A percentile compares a stretch with the other conserved stretches of the same genome.
Evolutionary conservation across 192 early-diverging fungal species (phyloP).

Genomic region (Chytriomyces sp.): DNA sequence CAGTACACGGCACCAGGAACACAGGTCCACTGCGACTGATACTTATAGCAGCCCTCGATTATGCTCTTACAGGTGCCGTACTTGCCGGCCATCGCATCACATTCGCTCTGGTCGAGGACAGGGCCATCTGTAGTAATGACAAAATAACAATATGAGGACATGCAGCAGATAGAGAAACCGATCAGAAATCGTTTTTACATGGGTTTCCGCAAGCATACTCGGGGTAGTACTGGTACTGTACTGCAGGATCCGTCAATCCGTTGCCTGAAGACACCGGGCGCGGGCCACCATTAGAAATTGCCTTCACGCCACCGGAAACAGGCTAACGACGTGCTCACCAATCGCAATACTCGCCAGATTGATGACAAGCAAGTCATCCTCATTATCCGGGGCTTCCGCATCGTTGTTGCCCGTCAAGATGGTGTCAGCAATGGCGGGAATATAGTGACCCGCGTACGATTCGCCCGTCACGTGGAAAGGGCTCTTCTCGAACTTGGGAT

Average conservation of each 20-base stretch:
- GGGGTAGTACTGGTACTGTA: conserved; percentile 88
- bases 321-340: conserved; percentile 57
- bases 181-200: conserved; percentile 48
- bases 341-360: conserved; percentile 55
- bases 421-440: conserved; percentile 84
- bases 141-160: conserved; percentile 39
- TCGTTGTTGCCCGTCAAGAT: conserved; percentile 79
- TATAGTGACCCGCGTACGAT: conserved; percentile 78
- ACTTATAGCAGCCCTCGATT: conserved; percentile 84
- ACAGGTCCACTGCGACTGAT: conserved; percentile 74
- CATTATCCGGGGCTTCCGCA: conserved; percentile 26
- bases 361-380: conserved; percentile 21
- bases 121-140: conserved; percentile 75
- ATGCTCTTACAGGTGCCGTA: conserved; percentile 75
- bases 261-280: conserved; percentile 63
- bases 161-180: not conserved
- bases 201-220: conserved; percentile 42
- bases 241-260: conserved; percentile 84
- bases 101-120: conserved; percentile 71
- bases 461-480: conserved; percentile 43
- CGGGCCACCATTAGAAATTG: too few relatives aligned
- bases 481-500: conserved; percentile 83
- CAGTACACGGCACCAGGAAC: conserved; percentile 84
- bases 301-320: conserved; percentile 53
- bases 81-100: conserved; percentile 72